Conservation (phyloP, 352 stramenopile genomes). For the Pythium phragmiticola region DNA sequence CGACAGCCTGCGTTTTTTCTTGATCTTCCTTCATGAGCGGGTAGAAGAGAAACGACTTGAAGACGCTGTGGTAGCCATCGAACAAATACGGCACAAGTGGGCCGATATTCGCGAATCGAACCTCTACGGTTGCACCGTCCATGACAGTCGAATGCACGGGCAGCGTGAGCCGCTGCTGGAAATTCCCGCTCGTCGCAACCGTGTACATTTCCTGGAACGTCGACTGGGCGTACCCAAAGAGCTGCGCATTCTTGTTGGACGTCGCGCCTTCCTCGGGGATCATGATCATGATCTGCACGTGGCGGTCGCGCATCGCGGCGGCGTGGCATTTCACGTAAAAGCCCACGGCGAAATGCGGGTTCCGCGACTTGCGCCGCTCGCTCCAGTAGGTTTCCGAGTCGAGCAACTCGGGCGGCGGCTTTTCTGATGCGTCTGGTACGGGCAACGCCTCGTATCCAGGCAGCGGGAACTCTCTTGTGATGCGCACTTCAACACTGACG, state of each 20-base stretch:
- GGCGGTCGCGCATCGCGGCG: slow-evolving; percentile 48
- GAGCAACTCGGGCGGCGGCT: slow-evolving; percentile 22
- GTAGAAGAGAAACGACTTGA: slow-evolving; percentile 67
- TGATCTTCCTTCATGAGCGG: slow-evolving; percentile 57
- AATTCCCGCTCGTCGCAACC: slow-evolving; percentile 59
- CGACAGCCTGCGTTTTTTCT: slow-evolving; percentile 39
- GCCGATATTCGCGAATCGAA: slow-evolving; percentile 55
- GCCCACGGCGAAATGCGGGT: slow-evolving; percentile 67
- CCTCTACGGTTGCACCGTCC: slow-evolving; percentile 59
- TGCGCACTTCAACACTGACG: slow-evolving; percentile 67
- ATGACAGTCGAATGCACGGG: slow-evolving; percentile 61
- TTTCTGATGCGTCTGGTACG: not conserved
- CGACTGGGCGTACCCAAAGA: slow-evolving; percentile 72
- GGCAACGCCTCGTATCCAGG: slow-evolving; percentile 17
- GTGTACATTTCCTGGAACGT: slow-evolving; percentile 79
- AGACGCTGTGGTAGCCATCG: slow-evolving; percentile 44
- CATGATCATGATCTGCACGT: slow-evolving; percentile 77
- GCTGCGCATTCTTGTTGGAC: slow-evolving; percentile 60
- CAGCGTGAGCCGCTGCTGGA: slow-evolving; percentile 58
- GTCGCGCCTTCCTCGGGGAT: slow-evolving; percentile 68
- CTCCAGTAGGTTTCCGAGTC: slow-evolving; percentile 69
- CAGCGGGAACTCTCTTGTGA: slow-evolving; percentile 51
- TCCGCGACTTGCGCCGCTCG: slow-evolving; percentile 59
- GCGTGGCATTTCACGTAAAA: slow-evolving; percentile 58
- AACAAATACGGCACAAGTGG: slow-evolving; percentile 54